These are phyloP conservation scores for Claviceps africana DNA, from an alignment of 2,329 filamentous ascomycete species.

Conservation along the genomic window DNA sequence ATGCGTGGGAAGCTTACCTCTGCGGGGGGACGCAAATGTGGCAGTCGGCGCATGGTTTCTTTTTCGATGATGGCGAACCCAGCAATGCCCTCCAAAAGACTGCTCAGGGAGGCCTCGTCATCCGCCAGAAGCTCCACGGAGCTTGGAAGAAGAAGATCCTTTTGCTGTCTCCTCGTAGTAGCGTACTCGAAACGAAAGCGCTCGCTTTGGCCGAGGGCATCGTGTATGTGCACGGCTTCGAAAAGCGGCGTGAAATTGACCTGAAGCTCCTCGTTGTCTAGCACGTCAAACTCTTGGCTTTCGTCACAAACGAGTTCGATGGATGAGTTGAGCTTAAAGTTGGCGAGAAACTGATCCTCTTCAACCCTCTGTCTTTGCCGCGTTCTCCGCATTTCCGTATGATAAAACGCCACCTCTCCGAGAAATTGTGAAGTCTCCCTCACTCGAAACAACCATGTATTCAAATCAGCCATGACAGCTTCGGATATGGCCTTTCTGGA, in stretches of 20 bases:
- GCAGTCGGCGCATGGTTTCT: slow-evolving; percentile 76
- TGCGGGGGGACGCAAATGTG: slow-evolving; percentile 64
- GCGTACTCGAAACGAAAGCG: slow-evolving; percentile 85
- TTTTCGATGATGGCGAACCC: slow-evolving; percentile 96
- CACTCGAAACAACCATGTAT: slow-evolving; percentile 91
- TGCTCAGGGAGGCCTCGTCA: slow-evolving; percentile 76
- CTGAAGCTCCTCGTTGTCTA: slow-evolving; percentile 89
- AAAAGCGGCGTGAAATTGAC: slow-evolving; percentile 92
- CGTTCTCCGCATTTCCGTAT: slow-evolving; percentile 74
- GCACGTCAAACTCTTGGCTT: slow-evolving; percentile 83
- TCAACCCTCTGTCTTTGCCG: slow-evolving; percentile 75
- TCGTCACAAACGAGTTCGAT: slow-evolving; percentile 94
- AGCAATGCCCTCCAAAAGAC: slow-evolving; percentile 80
- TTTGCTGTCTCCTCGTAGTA: slow-evolving; percentile 79
- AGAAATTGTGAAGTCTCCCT: slow-evolving; percentile 92
- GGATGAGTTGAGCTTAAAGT: slow-evolving; percentile 87
- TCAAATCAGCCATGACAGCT: slow-evolving; percentile 91
- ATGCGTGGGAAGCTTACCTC: slow-evolving; percentile 50
- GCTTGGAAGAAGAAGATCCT: slow-evolving; percentile 71
- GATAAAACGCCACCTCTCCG: slow-evolving; percentile 91
- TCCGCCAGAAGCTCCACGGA: slow-evolving; percentile 67
- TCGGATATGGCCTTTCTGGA: slow-evolving; percentile 90
- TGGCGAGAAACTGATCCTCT: slow-evolving; percentile 56
- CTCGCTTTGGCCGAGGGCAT: slow-evolving; percentile 82
- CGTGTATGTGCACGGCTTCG: slow-evolving; percentile 91